Base-by-base conservation (phyloP, 73 alveolate genomes). In the Symbiodinium pilosum region DNA sequence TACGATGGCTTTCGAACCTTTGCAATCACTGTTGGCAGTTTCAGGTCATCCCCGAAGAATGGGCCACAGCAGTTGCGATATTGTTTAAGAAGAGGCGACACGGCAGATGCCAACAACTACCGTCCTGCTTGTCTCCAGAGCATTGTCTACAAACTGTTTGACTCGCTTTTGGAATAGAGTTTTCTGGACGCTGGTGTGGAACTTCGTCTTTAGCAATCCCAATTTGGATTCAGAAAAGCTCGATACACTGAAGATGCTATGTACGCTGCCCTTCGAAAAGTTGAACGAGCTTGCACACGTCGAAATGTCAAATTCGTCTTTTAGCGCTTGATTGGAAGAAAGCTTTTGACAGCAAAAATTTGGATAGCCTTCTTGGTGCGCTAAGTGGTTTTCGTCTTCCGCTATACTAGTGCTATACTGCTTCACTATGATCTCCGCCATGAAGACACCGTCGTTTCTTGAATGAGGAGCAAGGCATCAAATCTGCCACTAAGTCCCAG, bases 51-150 rank as follows among this genome's bases (percentile, higher is more conserved):
- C n/a, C n/a, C n/a, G n/a, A n/a, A n/a, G 68, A 69, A 69, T 69
- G 43, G 40, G 16, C 40, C 43, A 26, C 40, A 32, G 59, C 91
- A 16, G n/a, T n/a, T n/a, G n/a, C n/a, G n/a, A n/a, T n/a, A 36
- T n/a, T 26, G 47, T n/a, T 24, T 16, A 83, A 38, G 89, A 36
- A 54, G 89, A 83, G 40, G 68, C n/a, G n/a, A n/a, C n/a, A n/a
- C 73, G 7, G 92, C 92, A 4, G 92, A 84, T 32, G n/a, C 75
- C 24, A 84, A 43, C 92, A 84, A 42, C 32, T 84, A 84, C 6
- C 69, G 92, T 1, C 92, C 92, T 1, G 43, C 43, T 0, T 42
- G 92, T 43, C 47, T 83, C 1, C 6, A 8, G 43, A 84, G 56
- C 20, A 43, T 84, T 43, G 92, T 73, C 3, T 84, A 43, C 75